phyloP scores from a whole-genome alignment of 1,139 yeast species.

The Debaryomyces sp. region DNA sequence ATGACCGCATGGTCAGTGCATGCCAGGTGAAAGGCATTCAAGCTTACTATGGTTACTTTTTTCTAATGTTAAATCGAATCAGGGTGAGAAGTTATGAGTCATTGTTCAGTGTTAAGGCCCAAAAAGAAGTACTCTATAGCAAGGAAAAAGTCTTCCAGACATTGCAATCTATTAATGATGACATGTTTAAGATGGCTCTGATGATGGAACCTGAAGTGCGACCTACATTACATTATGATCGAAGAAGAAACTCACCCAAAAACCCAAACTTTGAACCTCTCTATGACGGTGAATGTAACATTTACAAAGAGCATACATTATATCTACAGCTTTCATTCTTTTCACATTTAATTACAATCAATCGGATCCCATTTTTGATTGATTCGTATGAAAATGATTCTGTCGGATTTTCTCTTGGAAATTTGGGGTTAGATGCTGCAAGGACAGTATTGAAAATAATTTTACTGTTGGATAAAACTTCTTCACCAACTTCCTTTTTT shows the following conservation, averaged over 20 bases:
- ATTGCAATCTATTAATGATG: constrained; percentile 22
- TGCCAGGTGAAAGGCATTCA: neutral
- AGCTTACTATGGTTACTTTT: constrained; percentile 11
- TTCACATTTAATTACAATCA: constrained; percentile 39
- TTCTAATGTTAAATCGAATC: constrained; percentile 27
- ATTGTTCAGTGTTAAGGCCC: constrained; percentile 32
- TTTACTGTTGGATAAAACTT: constrained; percentile 21
- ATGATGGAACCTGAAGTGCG: constrained; percentile 17
- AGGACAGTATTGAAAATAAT: constrained; percentile 35
- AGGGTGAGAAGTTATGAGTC: constrained; percentile 30
- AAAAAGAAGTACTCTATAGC: constrained; percentile 16
- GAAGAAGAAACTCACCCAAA: neutral
- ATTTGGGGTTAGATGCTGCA: constrained; percentile 34
- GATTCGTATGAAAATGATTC: constrained; percentile 18
- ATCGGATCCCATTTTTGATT: constrained; percentile 33
- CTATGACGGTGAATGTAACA: constrained; percentile 14
- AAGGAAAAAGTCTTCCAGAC: constrained; percentile 15
- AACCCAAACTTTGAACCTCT: neutral
- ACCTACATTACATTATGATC: constrained; percentile 30
- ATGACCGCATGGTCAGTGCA: neutral
- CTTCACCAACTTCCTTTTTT: constrained; percentile 25
- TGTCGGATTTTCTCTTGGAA: constrained; percentile 22
- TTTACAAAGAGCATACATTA: constrained; percentile 22
- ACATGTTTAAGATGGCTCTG: constrained; percentile 21
- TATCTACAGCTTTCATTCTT: constrained; percentile 26